Evolutionary conservation across 352 stramenopile species (phyloP).

Genomic region (Globisporangium canariense): DNA sequence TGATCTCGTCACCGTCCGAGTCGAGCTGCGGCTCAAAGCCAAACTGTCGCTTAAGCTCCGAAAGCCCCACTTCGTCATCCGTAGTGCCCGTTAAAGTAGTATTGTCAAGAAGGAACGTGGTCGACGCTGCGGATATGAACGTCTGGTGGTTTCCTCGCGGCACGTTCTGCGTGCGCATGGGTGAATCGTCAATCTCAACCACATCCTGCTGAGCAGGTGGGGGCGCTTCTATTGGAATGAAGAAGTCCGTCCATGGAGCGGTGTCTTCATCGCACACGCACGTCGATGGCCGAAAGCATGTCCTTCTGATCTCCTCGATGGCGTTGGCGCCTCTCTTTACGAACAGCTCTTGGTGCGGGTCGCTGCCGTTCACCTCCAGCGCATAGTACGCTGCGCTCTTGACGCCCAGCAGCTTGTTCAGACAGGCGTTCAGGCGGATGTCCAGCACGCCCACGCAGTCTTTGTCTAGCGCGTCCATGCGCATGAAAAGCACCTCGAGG

Average conservation of each 20-base stretch:
- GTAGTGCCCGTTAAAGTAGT: background rate
- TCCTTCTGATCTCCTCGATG: slow-evolving; percentile 20
- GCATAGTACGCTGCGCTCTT: slow-evolving; percentile 44
- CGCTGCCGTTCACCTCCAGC: slow-evolving; percentile 49
- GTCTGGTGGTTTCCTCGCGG: slow-evolving; percentile 4
- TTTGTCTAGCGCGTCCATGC: slow-evolving; percentile 59
- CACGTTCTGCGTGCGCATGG: background rate
- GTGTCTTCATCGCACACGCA: slow-evolving; percentile 53
- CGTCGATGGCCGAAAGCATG: slow-evolving; percentile 36
- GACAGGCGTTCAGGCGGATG: slow-evolving; percentile 41
- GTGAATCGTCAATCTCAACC: background rate
- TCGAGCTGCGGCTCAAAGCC: slow-evolving; percentile 36
- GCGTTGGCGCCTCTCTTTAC: slow-evolving; percentile 8
- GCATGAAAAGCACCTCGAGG: slow-evolving; percentile 47
- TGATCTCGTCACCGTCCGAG: slow-evolving; percentile 20
- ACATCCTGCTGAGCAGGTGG: background rate
- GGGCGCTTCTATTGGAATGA: slow-evolving; percentile 20
- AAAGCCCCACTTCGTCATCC: slow-evolving; percentile 43
- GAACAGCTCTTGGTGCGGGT: slow-evolving; percentile 54
- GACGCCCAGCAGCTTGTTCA: slow-evolving; percentile 31
- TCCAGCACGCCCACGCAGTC: slow-evolving; percentile 55
- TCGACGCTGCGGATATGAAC: slow-evolving; percentile 9
- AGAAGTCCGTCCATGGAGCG: slow-evolving; percentile 51
- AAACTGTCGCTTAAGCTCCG: slow-evolving; percentile 65
- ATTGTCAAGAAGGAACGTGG: background rate